Percentiles rank a stretch among this genome's conserved stretches.
phyloP scores from a whole-genome alignment of 2,329 filamentous ascomycete genomes.

The Colletotrichum viniferum region DNA sequence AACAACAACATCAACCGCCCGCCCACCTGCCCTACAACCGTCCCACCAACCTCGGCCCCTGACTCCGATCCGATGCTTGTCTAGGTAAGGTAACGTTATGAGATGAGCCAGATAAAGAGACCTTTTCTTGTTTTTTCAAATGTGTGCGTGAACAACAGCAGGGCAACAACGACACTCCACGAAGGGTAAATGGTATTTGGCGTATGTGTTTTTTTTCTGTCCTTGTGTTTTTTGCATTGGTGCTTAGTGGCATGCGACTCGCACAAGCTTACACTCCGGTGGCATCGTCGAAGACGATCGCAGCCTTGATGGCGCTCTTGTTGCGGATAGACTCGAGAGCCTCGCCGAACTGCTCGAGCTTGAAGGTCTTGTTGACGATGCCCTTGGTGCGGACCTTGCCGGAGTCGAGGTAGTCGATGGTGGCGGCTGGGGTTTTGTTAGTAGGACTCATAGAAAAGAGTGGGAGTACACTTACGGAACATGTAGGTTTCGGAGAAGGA shows the following conservation, averaged over 20 bases:
- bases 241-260: neutral
- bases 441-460: neutral
- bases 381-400: constrained; percentile 68
- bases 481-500: constrained; percentile 77
- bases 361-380: constrained; percentile 76
- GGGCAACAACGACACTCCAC: neutral
- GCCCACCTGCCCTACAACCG: constrained; percentile 1
- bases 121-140: neutral
- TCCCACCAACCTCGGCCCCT: neutral
- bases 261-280: constrained; percentile 24
- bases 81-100: constrained; percentile 10
- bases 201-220: neutral
- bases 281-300: constrained; percentile 69
- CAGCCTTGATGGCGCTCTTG: constrained; percentile 76
- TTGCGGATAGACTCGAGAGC: constrained; percentile 74
- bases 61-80: constrained; percentile 16
- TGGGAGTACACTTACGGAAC: constrained; percentile 53
- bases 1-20: neutral
- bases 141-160: neutral
- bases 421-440: constrained; percentile 36
- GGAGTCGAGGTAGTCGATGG: constrained; percentile 58
- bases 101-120: constrained; percentile 5
- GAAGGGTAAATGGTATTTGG: neutral
- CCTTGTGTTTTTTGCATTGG: neutral
- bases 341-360: constrained; percentile 74